Percentiles rank a stretch among this genome's conserved stretches.
Conservation (phyloP, 2,329 filamentous ascomycete genomes). For the Dothidotthia symphoricarpi region DNA sequence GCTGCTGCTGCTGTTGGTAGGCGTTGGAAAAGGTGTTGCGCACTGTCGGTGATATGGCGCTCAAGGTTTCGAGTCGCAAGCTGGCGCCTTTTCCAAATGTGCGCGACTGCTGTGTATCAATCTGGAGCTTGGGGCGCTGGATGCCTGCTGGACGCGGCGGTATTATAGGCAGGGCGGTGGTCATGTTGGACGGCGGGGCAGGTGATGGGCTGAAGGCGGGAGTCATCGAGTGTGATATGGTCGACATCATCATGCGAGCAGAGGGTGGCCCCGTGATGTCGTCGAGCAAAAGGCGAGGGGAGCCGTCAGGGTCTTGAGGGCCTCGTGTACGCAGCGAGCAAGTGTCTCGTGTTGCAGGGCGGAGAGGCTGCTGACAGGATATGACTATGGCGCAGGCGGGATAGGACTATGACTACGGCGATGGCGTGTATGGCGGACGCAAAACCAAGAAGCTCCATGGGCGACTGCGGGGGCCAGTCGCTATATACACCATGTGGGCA, state of each 20-base stretch:
- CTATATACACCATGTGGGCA: too few species aligned
- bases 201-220: constrained; percentile 28
- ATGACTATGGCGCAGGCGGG: too few species aligned
- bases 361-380: too few species aligned
- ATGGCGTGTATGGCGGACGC: too few species aligned
- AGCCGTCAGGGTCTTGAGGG: too few species aligned
- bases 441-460: too few species aligned
- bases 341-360: too few species aligned
- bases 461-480: too few species aligned
- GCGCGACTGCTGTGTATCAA: constrained; percentile 55
- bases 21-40: constrained; percentile 63
- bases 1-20: constrained; percentile 47
- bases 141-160: constrained; percentile 29
- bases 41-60: constrained; percentile 59
- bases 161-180: constrained; percentile 49
- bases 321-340: too few species aligned
- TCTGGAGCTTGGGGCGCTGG: constrained; percentile 58
- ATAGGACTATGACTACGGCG: too few species aligned
- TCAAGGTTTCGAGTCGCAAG: constrained; percentile 54
- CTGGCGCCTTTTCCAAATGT: constrained; percentile 56
- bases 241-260: constrained; percentile 39
- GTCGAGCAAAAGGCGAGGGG: too few species aligned
- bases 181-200: constrained; percentile 39
- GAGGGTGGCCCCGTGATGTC: too few species aligned
- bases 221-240: constrained; percentile 35